phyloP scores from a whole-genome alignment of 108 stramenopile species.

The Pseudonitzschia multiseries region DNA sequence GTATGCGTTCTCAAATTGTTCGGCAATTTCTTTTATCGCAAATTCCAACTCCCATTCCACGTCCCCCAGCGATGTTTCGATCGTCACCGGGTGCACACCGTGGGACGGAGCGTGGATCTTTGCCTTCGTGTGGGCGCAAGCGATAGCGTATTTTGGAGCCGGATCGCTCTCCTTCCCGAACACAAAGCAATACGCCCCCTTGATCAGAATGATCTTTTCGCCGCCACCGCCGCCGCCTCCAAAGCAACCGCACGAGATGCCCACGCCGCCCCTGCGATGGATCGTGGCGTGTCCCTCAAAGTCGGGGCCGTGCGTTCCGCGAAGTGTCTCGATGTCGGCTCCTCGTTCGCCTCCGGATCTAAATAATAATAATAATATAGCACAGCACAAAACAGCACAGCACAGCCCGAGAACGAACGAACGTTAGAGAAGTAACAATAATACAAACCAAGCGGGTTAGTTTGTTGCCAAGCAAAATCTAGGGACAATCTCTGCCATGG shows the following conservation, averaged over 20 bases:
- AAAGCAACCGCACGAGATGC: constrained; percentile 43
- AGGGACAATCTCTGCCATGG: no score
- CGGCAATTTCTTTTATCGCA: constrained; percentile 34
- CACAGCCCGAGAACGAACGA: no score
- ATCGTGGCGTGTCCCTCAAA: constrained; percentile 75
- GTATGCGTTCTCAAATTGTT: constrained; percentile 49
- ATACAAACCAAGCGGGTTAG: no score
- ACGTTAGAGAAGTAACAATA: no score
- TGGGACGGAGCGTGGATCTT: constrained; percentile 10
- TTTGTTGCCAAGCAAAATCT: no score
- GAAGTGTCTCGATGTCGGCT: constrained; percentile 64
- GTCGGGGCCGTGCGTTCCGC: constrained; percentile 72
- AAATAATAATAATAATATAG: constrained; percentile 12
- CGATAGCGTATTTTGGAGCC: constrained; percentile 79
- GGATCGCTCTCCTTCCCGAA: constrained; percentile 48
- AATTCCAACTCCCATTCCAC: constrained; percentile 71
- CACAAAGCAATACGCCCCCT: constrained; percentile 82
- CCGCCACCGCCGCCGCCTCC: constrained; percentile 33
- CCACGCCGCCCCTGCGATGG: constrained; percentile 44
- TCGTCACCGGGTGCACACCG: constrained; percentile 31
- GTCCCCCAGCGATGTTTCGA: constrained; percentile 72
- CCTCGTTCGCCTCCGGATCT: constrained; percentile 65
- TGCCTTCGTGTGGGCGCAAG: constrained; percentile 45
- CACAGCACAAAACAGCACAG: no score
- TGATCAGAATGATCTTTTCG: constrained; percentile 65